phyloP scores from a whole-genome alignment of 73 alveolate genomes.

The Paramecium bursaria region DNA sequence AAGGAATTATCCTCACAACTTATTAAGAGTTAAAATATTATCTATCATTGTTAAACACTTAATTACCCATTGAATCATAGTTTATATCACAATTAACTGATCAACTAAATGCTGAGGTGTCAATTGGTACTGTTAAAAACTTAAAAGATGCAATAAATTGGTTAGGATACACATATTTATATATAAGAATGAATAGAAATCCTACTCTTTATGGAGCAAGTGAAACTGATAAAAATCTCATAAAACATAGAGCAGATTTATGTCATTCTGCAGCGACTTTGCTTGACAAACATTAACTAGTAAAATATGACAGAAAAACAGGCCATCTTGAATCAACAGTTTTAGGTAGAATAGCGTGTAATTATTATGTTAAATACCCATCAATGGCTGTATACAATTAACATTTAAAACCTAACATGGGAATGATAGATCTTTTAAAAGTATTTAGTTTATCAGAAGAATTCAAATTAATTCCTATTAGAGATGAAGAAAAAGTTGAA shows the following conservation, averaged over 20 bases:
- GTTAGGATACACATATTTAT: conserved; percentile 98
- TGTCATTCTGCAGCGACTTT: conserved; percentile 94
- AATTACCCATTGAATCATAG: conserved; percentile 99
- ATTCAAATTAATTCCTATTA: conserved; percentile 97
- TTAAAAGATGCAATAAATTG: conserved; percentile 98
- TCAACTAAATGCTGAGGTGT: conserved; percentile 97
- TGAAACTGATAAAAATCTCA: conserved; percentile 92
- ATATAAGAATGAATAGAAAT: conserved; percentile 90
- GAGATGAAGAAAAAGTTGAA: conserved; percentile 98
- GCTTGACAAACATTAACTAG: conserved; percentile 86
- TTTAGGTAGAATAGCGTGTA: conserved; percentile 98
- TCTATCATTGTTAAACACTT: conserved; percentile 95
- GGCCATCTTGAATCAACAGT: conserved; percentile 91
- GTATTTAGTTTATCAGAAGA: conserved; percentile 96
- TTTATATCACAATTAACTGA: conserved; percentile 91
- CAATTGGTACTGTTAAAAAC: conserved; percentile 89
- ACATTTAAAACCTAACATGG: conserved; percentile 96
- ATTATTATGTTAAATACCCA: conserved; percentile 96
- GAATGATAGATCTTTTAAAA: conserved; percentile 96
- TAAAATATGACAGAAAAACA: conserved; percentile 89
- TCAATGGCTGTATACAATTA: conserved; percentile 97
- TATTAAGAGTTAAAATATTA: conserved; percentile 96
- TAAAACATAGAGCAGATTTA: conserved; percentile 88
- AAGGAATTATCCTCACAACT: conserved; percentile 98
- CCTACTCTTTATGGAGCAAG: conserved; percentile 90